phyloP scores from a whole-genome alignment of 75 land plant species.

The Larix kaempferi region DNA sequence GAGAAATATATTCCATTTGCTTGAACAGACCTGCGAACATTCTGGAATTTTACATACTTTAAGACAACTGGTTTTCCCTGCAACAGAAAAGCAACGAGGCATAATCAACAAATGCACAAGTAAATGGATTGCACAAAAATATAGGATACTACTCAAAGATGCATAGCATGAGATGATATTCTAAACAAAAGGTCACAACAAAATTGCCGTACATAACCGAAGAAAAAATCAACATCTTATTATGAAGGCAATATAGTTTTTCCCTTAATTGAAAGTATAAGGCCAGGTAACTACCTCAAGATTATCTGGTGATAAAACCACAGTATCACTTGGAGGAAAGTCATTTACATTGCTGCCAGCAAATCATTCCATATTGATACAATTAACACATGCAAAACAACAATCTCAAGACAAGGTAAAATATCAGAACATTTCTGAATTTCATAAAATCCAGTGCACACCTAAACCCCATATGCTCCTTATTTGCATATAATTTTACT shows the following conservation, averaged over 20 bases:
- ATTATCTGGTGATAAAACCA: constrained; percentile 53
- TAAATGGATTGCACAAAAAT: constrained; percentile 4
- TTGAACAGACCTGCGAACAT: constrained; percentile 79
- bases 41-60: constrained; percentile 96
- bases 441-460: constrained; percentile 15
- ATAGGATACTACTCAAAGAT: constrained; percentile 1
- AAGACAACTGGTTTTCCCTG: constrained; percentile 81
- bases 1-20: not conserved
- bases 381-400: not conserved
- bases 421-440: not conserved
- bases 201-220: not conserved
- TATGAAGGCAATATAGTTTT: not conserved
- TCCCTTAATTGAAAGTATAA: not conserved
- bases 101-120: not conserved
- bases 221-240: not conserved
- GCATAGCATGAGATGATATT: not conserved
- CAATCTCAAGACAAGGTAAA: not conserved
- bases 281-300: constrained; percentile 49
- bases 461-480: constrained; percentile 96
- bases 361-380: constrained; percentile 8
- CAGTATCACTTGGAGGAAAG: constrained; percentile 80
- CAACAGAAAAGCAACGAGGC: constrained; percentile 8
- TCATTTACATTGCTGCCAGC: constrained; percentile 85
- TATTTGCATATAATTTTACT: constrained; percentile 83
- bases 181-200: constrained; percentile 1